Evolutionary conservation across 139 green algal genomes (phyloP).

Genomic region (Tetratostichococcus sp.): DNA sequence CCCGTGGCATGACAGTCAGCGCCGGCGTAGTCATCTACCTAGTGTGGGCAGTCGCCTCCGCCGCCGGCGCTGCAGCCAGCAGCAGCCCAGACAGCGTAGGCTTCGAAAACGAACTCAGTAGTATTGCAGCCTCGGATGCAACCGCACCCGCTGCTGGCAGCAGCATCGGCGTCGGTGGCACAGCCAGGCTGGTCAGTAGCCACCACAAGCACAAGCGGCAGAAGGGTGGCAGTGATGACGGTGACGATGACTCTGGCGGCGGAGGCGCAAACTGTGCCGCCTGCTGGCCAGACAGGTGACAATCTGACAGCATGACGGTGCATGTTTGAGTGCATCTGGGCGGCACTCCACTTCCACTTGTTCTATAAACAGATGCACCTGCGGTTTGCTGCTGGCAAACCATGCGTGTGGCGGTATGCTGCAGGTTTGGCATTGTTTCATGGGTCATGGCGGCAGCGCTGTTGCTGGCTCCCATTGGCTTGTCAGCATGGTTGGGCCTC

Average conservation of each 20-base stretch:
- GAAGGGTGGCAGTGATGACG: neutral
- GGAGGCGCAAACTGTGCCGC: neutral
- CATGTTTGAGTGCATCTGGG: too few species aligned
- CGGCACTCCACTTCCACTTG: too few species aligned
- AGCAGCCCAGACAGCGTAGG: neutral
- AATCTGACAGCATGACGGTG: too few species aligned
- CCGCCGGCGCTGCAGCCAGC: neutral
- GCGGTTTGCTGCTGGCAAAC: too few species aligned
- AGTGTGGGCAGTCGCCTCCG: neutral
- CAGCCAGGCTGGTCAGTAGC: neutral
- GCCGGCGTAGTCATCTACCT: neutral
- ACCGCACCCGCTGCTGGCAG: too few species aligned
- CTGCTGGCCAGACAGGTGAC: neutral
- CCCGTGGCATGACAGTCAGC: neutral
- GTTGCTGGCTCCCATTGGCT: constrained; percentile 22
- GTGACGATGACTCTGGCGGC: neutral
- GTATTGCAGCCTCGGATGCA: too few species aligned
- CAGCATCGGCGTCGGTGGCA: neutral
- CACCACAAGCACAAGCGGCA: neutral
- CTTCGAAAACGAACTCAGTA: neutral
- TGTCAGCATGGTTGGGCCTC: constrained; percentile 39
- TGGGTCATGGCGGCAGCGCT: constrained; percentile 28
- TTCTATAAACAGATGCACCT: too few species aligned
- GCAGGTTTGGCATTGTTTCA: constrained; percentile 3
- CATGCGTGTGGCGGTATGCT: too few species aligned